These are phyloP conservation scores for Pleurotus pulmonarius DNA, from an alignment of 768 basidiomycete genomes.

Conservation along the genomic window DNA sequence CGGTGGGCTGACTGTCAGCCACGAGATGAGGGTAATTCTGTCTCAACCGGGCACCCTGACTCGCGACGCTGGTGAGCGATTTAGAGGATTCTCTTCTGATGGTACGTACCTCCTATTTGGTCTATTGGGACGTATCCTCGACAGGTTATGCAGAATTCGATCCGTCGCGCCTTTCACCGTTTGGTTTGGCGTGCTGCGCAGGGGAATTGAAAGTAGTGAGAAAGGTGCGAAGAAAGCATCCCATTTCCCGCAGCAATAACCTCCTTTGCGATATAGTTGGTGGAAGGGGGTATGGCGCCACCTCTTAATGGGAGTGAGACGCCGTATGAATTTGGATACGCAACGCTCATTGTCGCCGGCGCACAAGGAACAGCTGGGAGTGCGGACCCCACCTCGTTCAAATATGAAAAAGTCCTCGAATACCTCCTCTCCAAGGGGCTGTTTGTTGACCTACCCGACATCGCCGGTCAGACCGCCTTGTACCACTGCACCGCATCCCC, in stretches of 20 bases:
- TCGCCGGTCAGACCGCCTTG: slow-evolving; percentile 47
- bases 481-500: slow-evolving; percentile 37
- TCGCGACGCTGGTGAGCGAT: slow-evolving; percentile 20
- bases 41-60: slow-evolving; percentile 23
- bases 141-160: slow-evolving; percentile 16
- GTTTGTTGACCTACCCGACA: slow-evolving; percentile 36
- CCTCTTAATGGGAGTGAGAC: slow-evolving; percentile 38
- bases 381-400: slow-evolving; percentile 12
- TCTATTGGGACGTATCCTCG: neutral
- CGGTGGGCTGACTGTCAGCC: slow-evolving; percentile 25
- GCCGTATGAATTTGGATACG: slow-evolving; percentile 38
- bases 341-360: slow-evolving; percentile 34
- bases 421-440: slow-evolving; percentile 39
- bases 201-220: slow-evolving; percentile 19
- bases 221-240: slow-evolving; percentile 13
- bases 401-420: slow-evolving; percentile 31
- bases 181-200: slow-evolving; percentile 23
- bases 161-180: slow-evolving; percentile 19
- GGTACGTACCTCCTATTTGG: slow-evolving; percentile 12
- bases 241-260: too few relatives aligned
- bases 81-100: slow-evolving; percentile 24
- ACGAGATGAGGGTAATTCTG: slow-evolving; percentile 24
- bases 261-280: slow-evolving; percentile 12
- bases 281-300: slow-evolving; percentile 29
- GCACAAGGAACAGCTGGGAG: slow-evolving; percentile 27